Evolutionary conservation across 2,329 filamentous ascomycete species (phyloP), one percentile per base, ranked within the genome.

Genomic region (Exophiala aquamarina): DNA sequence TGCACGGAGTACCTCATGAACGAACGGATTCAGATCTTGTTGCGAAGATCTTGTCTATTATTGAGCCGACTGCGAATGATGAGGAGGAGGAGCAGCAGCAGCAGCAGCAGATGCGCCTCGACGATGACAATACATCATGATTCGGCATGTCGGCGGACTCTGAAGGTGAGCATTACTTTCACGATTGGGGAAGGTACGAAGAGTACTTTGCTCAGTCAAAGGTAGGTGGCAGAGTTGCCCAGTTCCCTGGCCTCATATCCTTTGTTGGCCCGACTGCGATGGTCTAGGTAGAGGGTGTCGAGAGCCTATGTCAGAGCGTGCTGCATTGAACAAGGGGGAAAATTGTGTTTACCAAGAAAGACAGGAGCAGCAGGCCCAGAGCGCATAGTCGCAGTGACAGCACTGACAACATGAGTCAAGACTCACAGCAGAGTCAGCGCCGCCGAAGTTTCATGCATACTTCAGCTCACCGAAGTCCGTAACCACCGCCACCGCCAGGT

Each of bases 201-300:
- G 61, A 62, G 2, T 66, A 75, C 40, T 70, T 75, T 63, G 62
- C 59, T 41, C 61, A 65, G 48, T 60, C 45, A 49, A 29, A 34
- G 15, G 32, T 26, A 26, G 19, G 57, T 3, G 39, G 52, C 4
- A 58, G 55, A 9, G 51, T 47, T 51, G 60, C 19, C 13, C 34
- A 55, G 26, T 66, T 64, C 51, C 70, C 69, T 26, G 66, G 63
- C 45, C 52, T 73, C 1, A 67, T 70, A 1, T 74, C 70, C 2
- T 74, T 74, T 44, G 65, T 74, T 18, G 71, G 71, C 26, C 64
- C 70, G 51, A 72, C 68, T 78, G 74, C 49, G 76, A 79, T 62
- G 75, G 76, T 0, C 66, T 78, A 9, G 68, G 72, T 14, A 75
- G 75, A 23, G 75, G 76, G 8, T 73, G 77, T 52, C 15, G 23